Evolutionary conservation across 768 basidiomycete species (phyloP), one percentile per base, ranked within the genome.

Genomic region (Pleurotus pulmonarius): DNA sequence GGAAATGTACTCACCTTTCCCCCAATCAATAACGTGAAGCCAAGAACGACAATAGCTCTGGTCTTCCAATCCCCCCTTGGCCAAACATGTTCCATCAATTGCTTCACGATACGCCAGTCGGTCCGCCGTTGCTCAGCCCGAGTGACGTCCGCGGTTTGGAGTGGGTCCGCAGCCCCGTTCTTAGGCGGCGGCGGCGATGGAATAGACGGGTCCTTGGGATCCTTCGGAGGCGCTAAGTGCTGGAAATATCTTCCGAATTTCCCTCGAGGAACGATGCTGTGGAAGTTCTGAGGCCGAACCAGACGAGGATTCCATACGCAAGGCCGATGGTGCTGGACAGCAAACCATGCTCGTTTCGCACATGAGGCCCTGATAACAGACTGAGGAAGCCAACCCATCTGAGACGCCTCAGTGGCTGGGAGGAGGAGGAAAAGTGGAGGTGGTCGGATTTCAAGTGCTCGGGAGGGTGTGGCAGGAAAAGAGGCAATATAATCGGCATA

Each of bases 81-180:
- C 97, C 97, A 99, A 15, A 99, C 88, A 63, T 98, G 93, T 7
- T 79, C 80, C 60, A 91, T 80, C n/a, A 99, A 77, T 52, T 78
- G 80, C 67, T 85, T 88, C 58, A 96, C 80, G 58, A 98, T 95
- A 37, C 71, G 71, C 94, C 93, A 97, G 69, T 99, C 97, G 49
- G 81, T 87, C 62, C 73, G 74, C 46, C 92, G 77, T 68, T 95
- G 79, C 59, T 80, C 73, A 12, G 75, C 72, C 41, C 64, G 63
- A 9, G 75, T 76, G 3, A 74, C 72, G 13, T 62, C 51, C 1
- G 49, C 53, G 4, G 61, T 18, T 18, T 61, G 55, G 20, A 58
- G 45, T 24, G 56, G 40, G 40, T 52, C 53, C 9, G 54, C 55
- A 18, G 38, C 47, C 24, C 55, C 7, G 7, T 44, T 44, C 52